Conservation (phyloP, 352 stramenopile genomes). For the Pythium rhizo-oryzae region DNA sequence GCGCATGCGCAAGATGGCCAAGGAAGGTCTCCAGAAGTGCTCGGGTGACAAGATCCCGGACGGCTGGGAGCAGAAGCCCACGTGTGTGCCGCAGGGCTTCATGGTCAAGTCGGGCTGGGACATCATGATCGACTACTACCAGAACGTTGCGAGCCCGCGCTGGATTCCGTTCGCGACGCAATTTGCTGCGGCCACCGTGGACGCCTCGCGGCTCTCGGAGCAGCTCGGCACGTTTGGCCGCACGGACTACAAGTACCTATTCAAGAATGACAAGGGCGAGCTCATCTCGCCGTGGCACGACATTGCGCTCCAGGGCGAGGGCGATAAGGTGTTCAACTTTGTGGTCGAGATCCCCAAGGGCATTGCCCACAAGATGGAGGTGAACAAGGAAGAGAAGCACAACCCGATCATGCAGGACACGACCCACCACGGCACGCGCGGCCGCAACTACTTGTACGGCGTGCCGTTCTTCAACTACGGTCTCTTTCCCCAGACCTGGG, state of each 20-base stretch:
- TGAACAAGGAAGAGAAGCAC: slow-evolving; percentile 93
- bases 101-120: slow-evolving; percentile 99
- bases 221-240: slow-evolving; percentile 68
- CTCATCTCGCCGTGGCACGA: slow-evolving; percentile 98
- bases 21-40: slow-evolving; percentile 94
- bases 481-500: slow-evolving; percentile 98
- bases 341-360: slow-evolving; percentile 99
- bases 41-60: slow-evolving; percentile 60
- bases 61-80: slow-evolving; percentile 78
- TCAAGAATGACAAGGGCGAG: slow-evolving; percentile 68
- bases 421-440: slow-evolving; percentile 95
- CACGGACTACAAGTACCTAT: slow-evolving; percentile 76
- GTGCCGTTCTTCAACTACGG: slow-evolving; percentile 99
- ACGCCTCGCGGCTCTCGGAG: slow-evolving; percentile 51
- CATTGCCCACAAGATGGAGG: slow-evolving; percentile 99
- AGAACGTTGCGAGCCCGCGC: slow-evolving; percentile 90
- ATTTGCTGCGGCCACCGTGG: slow-evolving; percentile 53
- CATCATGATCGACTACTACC: slow-evolving; percentile 99
- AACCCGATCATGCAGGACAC: slow-evolving; percentile 99
- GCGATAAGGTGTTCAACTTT: slow-evolving; percentile 90
- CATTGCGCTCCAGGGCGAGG: slow-evolving; percentile 86
- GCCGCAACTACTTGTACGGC: slow-evolving; percentile 96
- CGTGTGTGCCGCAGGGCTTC: slow-evolving; percentile 97
- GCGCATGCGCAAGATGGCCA: slow-evolving; percentile 97
- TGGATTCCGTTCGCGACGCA: slow-evolving; percentile 84